A percentile compares a stretch with the other conserved stretches of the same genome.
phyloP scores from a whole-genome alignment of 2,329 filamentous ascomycete genomes.

The Rugonectria rugulosa region DNA sequence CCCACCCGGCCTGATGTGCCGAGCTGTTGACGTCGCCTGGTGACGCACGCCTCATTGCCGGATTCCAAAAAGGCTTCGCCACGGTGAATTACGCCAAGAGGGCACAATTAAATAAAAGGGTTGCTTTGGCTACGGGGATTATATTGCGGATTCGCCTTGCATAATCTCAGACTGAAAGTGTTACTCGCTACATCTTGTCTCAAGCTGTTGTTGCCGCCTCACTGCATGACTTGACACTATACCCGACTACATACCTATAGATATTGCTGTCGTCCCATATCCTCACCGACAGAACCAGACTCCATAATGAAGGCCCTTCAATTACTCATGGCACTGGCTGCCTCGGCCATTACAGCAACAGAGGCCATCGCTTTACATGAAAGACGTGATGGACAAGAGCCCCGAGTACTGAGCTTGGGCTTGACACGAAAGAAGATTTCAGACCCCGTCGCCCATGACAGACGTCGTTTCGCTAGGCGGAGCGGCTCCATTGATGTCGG shows the following conservation, averaged over 20 bases:
- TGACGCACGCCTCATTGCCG: constrained; percentile 27
- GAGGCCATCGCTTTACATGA: constrained; percentile 40
- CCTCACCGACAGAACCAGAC: constrained; percentile 3
- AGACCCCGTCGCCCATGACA: constrained; percentile 55
- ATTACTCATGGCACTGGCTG: constrained; percentile 32
- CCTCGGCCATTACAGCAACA: constrained; percentile 38
- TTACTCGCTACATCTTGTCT: background rate
- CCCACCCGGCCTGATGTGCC: constrained; percentile 15
- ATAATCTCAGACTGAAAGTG: background rate
- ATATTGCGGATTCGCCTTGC: background rate
- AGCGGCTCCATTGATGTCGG: constrained; percentile 52
- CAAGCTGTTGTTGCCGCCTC: background rate
- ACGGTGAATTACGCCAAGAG: background rate
- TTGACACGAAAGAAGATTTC: constrained; percentile 47
- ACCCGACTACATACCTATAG: background rate
- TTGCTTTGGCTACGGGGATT: background rate
- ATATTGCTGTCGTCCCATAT: too few species aligned
- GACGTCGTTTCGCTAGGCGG: constrained; percentile 50
- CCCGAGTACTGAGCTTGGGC: constrained; percentile 56
- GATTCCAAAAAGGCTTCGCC: constrained; percentile 6
- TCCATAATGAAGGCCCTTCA: constrained; percentile 47
- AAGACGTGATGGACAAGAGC: constrained; percentile 40
- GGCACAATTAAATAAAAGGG: constrained; percentile 2
- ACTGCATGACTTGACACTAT: background rate
- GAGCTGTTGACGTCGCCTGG: constrained; percentile 34